phyloP scores from a whole-genome alignment of 2,329 filamentous ascomycete species.

The Neurospora sp. region DNA sequence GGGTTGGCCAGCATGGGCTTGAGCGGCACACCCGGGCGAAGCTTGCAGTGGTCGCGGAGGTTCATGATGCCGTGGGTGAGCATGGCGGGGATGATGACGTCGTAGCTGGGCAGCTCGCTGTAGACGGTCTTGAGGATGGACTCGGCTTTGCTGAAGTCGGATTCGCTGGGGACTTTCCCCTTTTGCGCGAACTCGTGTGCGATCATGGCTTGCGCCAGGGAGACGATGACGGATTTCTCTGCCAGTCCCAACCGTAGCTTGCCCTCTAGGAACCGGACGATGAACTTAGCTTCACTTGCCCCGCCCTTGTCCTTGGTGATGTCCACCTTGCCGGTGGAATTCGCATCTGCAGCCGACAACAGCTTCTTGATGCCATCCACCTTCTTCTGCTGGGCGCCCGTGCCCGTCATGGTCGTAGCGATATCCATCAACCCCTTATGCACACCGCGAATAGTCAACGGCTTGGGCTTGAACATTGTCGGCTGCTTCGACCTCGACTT shows the following conservation, averaged over 20 bases:
- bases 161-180: slow-evolving; percentile 59
- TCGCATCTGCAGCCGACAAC: slow-evolving; percentile 77
- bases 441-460: slow-evolving; percentile 76
- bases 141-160: slow-evolving; percentile 76
- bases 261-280: slow-evolving; percentile 87
- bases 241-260: slow-evolving; percentile 87
- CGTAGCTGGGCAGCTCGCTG: slow-evolving; percentile 89
- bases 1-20: slow-evolving; percentile 99
- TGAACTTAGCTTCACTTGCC: slow-evolving; percentile 86
- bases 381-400: slow-evolving; percentile 82
- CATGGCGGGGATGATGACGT: slow-evolving; percentile 86
- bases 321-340: slow-evolving; percentile 67
- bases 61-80: slow-evolving; percentile 77
- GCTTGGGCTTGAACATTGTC: slow-evolving; percentile 97
- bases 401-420: slow-evolving; percentile 67
- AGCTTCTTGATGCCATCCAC: slow-evolving; percentile 94
- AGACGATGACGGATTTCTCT: slow-evolving; percentile 83
- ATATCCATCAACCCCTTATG: slow-evolving; percentile 82
- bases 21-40: slow-evolving; percentile 85
- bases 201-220: slow-evolving; percentile 80
- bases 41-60: slow-evolving; percentile 73
- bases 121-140: slow-evolving; percentile 82
- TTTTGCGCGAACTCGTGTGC: slow-evolving; percentile 68
- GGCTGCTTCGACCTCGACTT: slow-evolving; percentile 93
- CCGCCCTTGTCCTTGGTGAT: slow-evolving; percentile 89